Percentiles rank a stretch among this genome's conserved stretches.
These are phyloP conservation scores for Mycena metata DNA, from an alignment of 768 basidiomycete species.

Conservation along the genomic window DNA sequence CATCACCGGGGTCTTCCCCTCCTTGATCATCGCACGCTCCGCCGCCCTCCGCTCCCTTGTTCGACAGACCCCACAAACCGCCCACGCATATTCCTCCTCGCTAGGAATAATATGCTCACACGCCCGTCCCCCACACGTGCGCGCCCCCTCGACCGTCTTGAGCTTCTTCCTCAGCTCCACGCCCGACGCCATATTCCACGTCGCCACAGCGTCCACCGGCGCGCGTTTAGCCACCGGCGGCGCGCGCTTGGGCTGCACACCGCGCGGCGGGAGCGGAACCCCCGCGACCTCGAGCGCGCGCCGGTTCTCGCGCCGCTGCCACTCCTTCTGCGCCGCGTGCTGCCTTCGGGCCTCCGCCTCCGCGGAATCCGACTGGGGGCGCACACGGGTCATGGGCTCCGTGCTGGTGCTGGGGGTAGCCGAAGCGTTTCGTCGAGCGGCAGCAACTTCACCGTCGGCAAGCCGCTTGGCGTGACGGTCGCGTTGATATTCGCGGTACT, in stretches of 20 bases:
- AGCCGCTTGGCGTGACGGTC: conserved; percentile 30
- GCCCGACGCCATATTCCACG: conserved; percentile 10
- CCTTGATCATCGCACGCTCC: conserved; percentile 25
- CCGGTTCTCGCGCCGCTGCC: conserved; percentile 34
- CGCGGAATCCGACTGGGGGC: background rate
- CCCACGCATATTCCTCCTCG: conserved; percentile 53
- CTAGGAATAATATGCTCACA: conserved; percentile 56
- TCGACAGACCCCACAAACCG: conserved; percentile 57
- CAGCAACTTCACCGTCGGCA: background rate
- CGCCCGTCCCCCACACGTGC: conserved; percentile 50
- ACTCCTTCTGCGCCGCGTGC: conserved; percentile 26
- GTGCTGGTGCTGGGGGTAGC: background rate
- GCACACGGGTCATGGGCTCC: background rate
- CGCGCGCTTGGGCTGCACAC: background rate
- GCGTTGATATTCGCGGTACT: conserved; percentile 39
- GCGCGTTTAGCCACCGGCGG: background rate
- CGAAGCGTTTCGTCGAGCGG: background rate
- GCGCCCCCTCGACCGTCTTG: conserved; percentile 42
- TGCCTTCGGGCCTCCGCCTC: conserved; percentile 5
- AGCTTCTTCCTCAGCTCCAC: background rate
- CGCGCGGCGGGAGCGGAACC: background rate
- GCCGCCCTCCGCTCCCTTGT: conserved; percentile 42
- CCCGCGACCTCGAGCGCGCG: conserved; percentile 29
- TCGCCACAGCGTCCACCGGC: background rate
- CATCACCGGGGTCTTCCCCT: conserved; percentile 8